Base-by-base conservation (phyloP, 2,329 filamentous ascomycete species). In the Cordyceps tenuipes region DNA sequence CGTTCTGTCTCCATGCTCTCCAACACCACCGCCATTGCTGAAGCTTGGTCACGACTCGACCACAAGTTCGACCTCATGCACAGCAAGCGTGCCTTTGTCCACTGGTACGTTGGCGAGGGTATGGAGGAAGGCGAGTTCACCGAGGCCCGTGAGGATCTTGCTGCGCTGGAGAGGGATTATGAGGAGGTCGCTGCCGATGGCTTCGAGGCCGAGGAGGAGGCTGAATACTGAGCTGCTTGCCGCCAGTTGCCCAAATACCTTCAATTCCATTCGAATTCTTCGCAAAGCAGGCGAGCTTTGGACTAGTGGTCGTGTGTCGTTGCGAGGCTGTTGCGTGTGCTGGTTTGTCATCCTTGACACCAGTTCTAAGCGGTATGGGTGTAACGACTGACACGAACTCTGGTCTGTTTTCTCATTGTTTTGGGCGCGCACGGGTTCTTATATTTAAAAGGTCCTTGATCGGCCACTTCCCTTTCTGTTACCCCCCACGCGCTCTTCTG, bases 61-160 rank as follows among this genome's bases (percentile, higher is more conserved):
- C 79, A 87, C 80, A 89, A 89, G 78, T 89, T 89, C 74, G 86
- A 89, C 68, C 85, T 89, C 68, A 89, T 89, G 86, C 88, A 89
- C 81, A 86, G 82, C 77, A 89, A 89, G 82, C 85, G 86, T 66
- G 86, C 86, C 62, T 89, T 89, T 68, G 86, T 89, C 50, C 86
- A 89, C 77, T 89, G 86, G 86, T 89, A 89, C 66, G 90, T 94
- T 58, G 90, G 90, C 66, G 90, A 94, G 78, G 90, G 90, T 77
- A 94, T 94, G 90, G 90, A 94, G 79, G 90, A 94, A 74, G 90
- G 90, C 68, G 90, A 94, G 75, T 94, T 94, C 79, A 89, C 86
- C 64, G 90, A 94, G 76, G 90, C 90, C 63, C 87, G 90, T 67
- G 90, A 94, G 78, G 90, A 94, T 73, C 80, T 94, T 63, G 90